A percentile compares a stretch with the other conserved stretches of the same genome.
Conservation (phyloP, 768 basidiomycete species). For the Russula abietina region DNA sequence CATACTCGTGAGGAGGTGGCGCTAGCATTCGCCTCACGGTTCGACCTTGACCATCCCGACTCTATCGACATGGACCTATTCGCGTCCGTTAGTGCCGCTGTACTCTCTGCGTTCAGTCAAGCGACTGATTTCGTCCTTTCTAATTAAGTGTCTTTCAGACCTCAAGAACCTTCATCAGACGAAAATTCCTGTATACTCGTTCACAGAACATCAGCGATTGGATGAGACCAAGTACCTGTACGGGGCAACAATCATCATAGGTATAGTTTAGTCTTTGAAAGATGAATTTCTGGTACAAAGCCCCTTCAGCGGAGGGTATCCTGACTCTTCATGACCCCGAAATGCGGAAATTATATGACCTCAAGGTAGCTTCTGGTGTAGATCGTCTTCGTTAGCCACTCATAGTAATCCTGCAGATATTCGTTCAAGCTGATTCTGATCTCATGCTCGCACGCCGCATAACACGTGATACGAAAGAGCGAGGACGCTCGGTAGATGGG, state of each 20-base stretch:
- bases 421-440: conserved; percentile 92
- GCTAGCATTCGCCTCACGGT: conserved; percentile 73
- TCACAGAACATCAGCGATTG: conserved; percentile 79
- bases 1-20: conserved; percentile 74
- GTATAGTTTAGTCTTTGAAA: conserved; percentile 33
- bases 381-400: background rate
- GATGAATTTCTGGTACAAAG: background rate
- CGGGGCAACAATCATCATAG: conserved; percentile 88
- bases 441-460: conserved; percentile 95
- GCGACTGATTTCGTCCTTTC: background rate
- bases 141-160: conserved; percentile 68
- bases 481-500: conserved; percentile 79
- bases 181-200: conserved; percentile 94
- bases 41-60: conserved; percentile 90
- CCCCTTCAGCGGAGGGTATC: conserved; percentile 73
- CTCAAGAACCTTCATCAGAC: conserved; percentile 78
- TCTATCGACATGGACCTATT: conserved; percentile 90
- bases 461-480: conserved; percentile 78
- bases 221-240: conserved; percentile 83
- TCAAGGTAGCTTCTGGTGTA: conserved; percentile 52
- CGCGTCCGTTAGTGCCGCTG: conserved; percentile 49
- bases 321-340: conserved; percentile 79
- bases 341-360: conserved; percentile 78
- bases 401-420: conserved; percentile 44
- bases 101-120: conserved; percentile 7